Conservation (phyloP, 1,284 basidiomycete species). For the Apiotrichum siamense region DNA sequence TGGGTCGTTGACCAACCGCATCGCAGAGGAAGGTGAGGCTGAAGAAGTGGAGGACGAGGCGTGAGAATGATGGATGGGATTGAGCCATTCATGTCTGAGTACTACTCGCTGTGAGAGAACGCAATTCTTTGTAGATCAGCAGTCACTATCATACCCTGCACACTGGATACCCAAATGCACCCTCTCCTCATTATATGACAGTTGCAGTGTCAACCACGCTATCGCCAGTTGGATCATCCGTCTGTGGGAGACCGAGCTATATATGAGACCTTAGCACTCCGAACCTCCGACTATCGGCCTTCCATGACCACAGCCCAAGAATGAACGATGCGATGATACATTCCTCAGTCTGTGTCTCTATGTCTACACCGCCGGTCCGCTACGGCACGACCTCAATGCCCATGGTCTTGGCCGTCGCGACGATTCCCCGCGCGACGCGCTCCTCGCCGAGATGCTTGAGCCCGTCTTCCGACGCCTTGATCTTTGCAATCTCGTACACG, state of each 20-base stretch:
- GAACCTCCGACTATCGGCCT: background rate
- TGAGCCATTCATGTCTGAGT: too few relatives aligned
- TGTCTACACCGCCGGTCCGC: background rate
- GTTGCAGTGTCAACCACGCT: too few relatives aligned
- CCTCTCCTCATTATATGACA: background rate
- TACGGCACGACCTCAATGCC: constrained; percentile 82
- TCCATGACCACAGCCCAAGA: background rate
- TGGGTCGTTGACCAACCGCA: background rate
- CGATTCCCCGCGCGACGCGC: constrained; percentile 75
- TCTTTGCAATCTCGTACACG: constrained; percentile 97
- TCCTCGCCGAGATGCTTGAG: constrained; percentile 76
- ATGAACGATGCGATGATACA: constrained; percentile 14
- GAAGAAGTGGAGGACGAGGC: background rate
- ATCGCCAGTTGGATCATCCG: too few relatives aligned
- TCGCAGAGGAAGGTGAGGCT: background rate
- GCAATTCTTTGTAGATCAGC: background rate
- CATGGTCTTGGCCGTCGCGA: constrained; percentile 76
- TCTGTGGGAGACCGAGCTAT: too few relatives aligned
- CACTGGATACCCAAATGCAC: constrained; percentile 1
- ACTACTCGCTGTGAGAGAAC: too few relatives aligned
- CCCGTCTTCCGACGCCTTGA: constrained; percentile 86
- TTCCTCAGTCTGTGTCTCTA: background rate
- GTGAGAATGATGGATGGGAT: too few relatives aligned
- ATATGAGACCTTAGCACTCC: too few relatives aligned
- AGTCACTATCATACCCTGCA: constrained; percentile 3